These are phyloP conservation scores for Boletus rubescentipes DNA, from an alignment of 768 basidiomycete genomes.

Conservation along the genomic window DNA sequence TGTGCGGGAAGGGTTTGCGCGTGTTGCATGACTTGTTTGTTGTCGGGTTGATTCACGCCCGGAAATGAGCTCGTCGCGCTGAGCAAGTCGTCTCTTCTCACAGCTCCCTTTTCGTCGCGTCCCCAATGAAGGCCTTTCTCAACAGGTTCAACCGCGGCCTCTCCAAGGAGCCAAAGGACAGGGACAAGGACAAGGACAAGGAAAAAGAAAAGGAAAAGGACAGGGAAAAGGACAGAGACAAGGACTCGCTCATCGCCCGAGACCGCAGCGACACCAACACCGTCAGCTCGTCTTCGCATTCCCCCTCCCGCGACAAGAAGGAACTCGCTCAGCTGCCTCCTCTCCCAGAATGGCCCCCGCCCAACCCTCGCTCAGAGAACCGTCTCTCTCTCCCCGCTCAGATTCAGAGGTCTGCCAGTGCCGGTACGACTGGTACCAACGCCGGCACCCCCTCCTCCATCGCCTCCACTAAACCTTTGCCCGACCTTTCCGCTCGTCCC, in stretches of 20 bases:
- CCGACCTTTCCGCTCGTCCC: conserved; percentile 56
- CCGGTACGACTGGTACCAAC: conserved; percentile 35
- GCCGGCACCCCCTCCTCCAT: conserved; percentile 45
- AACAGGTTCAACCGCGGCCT: conserved; percentile 67
- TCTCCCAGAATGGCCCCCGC: conserved; percentile 68
- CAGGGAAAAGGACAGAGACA: conserved; percentile 20
- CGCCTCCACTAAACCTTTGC: conserved; percentile 67
- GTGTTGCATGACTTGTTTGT: not conserved
- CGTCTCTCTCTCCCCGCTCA: conserved; percentile 24
- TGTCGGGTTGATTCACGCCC: conserved; percentile 9
- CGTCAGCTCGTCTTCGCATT: conserved; percentile 28
- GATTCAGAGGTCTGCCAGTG: conserved; percentile 29
- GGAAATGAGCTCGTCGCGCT: conserved; percentile 25
- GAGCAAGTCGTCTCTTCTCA: not conserved
- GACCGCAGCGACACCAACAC: conserved; percentile 36
- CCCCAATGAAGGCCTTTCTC: conserved; percentile 83
- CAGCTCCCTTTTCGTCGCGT: not conserved
- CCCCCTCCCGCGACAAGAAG: conserved; percentile 52
- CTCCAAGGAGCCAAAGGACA: conserved; percentile 53
- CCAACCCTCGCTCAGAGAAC: conserved; percentile 22
- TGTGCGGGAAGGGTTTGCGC: conserved; percentile 47
- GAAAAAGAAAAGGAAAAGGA: conserved; percentile 30
- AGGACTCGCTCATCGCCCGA: conserved; percentile 27
- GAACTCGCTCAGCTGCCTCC: conserved; percentile 55
- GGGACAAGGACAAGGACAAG: conserved; percentile 52